Base-by-base conservation (phyloP, 208 protist genomes). In the Chromosphaera perkinsii region DNA sequence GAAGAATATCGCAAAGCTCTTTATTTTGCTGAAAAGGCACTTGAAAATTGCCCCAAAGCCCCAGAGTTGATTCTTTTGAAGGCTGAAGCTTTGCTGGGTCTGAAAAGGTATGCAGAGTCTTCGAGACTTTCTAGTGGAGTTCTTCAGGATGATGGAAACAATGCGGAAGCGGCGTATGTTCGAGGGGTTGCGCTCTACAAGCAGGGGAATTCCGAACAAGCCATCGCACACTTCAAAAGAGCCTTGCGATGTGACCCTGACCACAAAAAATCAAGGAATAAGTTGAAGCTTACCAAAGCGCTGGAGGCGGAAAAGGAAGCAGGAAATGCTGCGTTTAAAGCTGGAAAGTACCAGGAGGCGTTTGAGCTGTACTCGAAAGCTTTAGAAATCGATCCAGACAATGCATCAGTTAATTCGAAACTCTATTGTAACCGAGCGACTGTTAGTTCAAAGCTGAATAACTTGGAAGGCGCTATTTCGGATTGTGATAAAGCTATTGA, bases 241-340 rank as follows among this genome's bases (percentile, higher is more conserved):
- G 45, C 47, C 3, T 31, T 71, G 39, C 45, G 51, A 20, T 32
- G 47, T 39, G 26, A 74, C 31, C 59, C 69, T 9, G 69, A 74
- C 35, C 60, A 74, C 60, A 40, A 32, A 58, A 58, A 58, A 55
- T 66, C 3, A 66, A 66, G 45, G 27, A 51, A 36, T 7, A n/a
- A n/a, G n/a, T n/a, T n/a, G n/a, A 3, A 51, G 7, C 27, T 2
- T 9, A 7, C 36, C 3, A 63, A 63, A 45, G 17, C 3, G 32
- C 1, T 73, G 29, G 48, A 59, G 3, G 2, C 43, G 20, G 22
- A 4, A 17, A 73, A 73, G 68, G 40, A 66, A 48, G 58, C 33
- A 20, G 68, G 68, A 24, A 73, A 73, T 42, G 45, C 14, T n/a
- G 68, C 68, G 9, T 73, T 66, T 59, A 66, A 49, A 36, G 0